These are phyloP conservation scores for Fusarium nanum DNA, from an alignment of 2,329 filamentous ascomycete genomes.

Conservation along the genomic window DNA sequence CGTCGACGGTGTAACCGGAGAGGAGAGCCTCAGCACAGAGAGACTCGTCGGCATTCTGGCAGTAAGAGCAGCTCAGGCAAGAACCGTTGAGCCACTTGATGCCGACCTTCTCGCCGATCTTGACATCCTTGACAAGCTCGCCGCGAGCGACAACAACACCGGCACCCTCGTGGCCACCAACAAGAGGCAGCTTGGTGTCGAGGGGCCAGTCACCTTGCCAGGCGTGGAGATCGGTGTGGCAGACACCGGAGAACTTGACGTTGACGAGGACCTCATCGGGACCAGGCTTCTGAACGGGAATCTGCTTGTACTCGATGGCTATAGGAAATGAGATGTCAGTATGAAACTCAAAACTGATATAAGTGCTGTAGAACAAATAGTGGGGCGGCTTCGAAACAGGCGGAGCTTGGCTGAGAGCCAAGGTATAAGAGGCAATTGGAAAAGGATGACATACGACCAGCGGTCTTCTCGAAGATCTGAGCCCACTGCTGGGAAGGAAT, in stretches of 20 bases:
- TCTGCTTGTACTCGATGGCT: constrained; percentile 80
- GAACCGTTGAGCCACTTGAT: constrained; percentile 95
- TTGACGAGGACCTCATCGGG: constrained; percentile 93
- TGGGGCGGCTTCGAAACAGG: constrained; percentile 29
- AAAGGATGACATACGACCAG: constrained; percentile 66
- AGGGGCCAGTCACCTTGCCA: constrained; percentile 93
- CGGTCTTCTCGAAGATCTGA: constrained; percentile 86
- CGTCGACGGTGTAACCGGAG: constrained; percentile 93
- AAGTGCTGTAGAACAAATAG: constrained; percentile 23
- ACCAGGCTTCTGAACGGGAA: constrained; percentile 82
- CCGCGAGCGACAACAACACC: constrained; percentile 86
- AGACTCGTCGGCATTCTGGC: constrained; percentile 82
- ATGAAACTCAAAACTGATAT: constrained; percentile 4
- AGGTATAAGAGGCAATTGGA: constrained; percentile 14
- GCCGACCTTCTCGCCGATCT: constrained; percentile 87
- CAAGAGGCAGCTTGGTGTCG: constrained; percentile 81
- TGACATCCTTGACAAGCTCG: constrained; percentile 78
- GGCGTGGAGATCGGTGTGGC: constrained; percentile 85
- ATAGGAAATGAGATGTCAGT: constrained; percentile 31
- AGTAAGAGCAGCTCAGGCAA: constrained; percentile 86
- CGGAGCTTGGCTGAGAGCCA: constrained; percentile 26
- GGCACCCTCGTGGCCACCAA: constrained; percentile 84
- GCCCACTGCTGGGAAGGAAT: constrained; percentile 91
- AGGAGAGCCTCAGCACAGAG: constrained; percentile 80
- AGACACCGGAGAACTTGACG: constrained; percentile 90